phyloP scores from a whole-genome alignment of 2,329 filamentous ascomycete species.

The Xylaria polymorpha region DNA sequence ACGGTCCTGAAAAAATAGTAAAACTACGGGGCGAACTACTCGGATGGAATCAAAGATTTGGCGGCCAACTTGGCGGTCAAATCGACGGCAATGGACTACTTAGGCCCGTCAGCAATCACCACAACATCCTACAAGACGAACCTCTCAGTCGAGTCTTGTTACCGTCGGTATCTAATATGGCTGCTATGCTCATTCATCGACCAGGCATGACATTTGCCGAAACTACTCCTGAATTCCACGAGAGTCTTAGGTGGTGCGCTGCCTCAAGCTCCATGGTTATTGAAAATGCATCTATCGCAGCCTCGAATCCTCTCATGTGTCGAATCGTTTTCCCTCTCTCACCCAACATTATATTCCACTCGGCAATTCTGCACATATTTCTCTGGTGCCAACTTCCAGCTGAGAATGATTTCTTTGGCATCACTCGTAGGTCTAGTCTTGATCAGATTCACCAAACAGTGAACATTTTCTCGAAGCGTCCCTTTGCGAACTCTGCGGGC shows the following conservation, averaged over 20 bases:
- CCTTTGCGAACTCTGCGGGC: too few relatives aligned
- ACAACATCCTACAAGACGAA: background rate
- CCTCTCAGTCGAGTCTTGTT: background rate
- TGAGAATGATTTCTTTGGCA: background rate
- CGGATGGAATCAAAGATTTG: background rate
- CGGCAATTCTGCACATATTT: background rate
- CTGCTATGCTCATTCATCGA: slow-evolving; percentile 2
- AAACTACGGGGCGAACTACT: background rate
- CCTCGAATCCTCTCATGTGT: too few relatives aligned
- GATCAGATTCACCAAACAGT: too few relatives aligned
- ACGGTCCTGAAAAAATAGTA: background rate
- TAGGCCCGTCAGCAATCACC: background rate
- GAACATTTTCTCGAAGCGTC: too few relatives aligned
- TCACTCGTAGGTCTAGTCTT: background rate
- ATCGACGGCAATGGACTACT: background rate
- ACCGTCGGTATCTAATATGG: background rate
- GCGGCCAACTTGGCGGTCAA: background rate
- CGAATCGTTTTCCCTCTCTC: background rate
- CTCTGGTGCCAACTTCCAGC: background rate
- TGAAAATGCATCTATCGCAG: background rate
- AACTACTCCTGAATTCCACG: background rate
- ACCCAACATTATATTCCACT: background rate
- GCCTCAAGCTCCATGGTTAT: background rate
- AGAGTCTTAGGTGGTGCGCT: background rate
- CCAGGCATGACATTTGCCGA: background rate